Percentiles rank a stretch among this genome's conserved stretches.
These are phyloP conservation scores for Fusarium albosuccineum DNA, from an alignment of 2,329 filamentous ascomycete genomes.

Conservation along the genomic window DNA sequence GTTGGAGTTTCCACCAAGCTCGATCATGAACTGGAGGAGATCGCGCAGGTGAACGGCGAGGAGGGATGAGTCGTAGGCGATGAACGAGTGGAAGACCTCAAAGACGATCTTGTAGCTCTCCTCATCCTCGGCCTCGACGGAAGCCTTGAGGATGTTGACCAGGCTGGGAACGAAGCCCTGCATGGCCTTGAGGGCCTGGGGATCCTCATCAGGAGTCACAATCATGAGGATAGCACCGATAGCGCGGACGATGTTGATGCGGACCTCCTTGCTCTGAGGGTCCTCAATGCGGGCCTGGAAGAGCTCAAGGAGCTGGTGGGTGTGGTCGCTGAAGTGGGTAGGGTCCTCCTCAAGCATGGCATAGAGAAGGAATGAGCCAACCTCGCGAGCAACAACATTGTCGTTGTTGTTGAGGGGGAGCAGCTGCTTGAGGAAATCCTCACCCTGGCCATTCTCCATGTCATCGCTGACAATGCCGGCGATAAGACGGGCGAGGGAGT, in stretches of 20 bases:
- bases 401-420: constrained; percentile 82
- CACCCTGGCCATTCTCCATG: constrained; percentile 78
- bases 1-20: constrained; percentile 81
- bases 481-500: constrained; percentile 89
- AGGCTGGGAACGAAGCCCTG: constrained; percentile 86
- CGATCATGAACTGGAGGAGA: constrained; percentile 93
- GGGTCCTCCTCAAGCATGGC: constrained; percentile 91
- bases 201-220: constrained; percentile 88
- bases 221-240: constrained; percentile 90
- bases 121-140: constrained; percentile 84
- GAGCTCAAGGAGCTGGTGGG: constrained; percentile 82
- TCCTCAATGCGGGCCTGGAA: constrained; percentile 92
- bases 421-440: constrained; percentile 85
- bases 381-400: constrained; percentile 84
- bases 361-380: constrained; percentile 93
- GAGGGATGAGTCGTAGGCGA: constrained; percentile 89
- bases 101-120: constrained; percentile 92
- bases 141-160: constrained; percentile 88
- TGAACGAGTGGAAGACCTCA: constrained; percentile 95
- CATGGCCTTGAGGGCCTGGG: constrained; percentile 78
- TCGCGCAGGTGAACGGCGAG: constrained; percentile 89
- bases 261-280: constrained; percentile 89
- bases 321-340: constrained; percentile 85
- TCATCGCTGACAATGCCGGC: constrained; percentile 89
- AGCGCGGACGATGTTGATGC: constrained; percentile 93